Evolutionary conservation across 176 grass and related monocot species (phyloP).

Genomic region (Aegilops sharonensis): DNA sequence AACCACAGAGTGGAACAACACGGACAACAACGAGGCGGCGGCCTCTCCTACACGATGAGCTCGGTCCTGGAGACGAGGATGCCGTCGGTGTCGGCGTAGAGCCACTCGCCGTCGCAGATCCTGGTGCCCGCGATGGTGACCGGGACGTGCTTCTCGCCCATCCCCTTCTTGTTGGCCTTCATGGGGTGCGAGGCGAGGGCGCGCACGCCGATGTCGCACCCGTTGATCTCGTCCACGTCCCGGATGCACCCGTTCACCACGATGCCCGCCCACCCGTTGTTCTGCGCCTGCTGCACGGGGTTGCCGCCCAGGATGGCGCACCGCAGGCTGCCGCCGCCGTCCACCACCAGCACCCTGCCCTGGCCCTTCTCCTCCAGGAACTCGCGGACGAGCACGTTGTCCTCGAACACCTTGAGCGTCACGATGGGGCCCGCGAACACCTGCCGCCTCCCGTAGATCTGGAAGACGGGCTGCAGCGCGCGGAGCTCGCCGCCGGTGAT

Average conservation of each 20-base stretch:
- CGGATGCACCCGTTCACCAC: conserved; percentile 86
- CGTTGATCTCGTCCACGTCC: conserved; percentile 88
- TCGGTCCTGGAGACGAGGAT: conserved; percentile 64
- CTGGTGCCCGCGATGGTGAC: conserved; percentile 58
- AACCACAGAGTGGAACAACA: background rate
- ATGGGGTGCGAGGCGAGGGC: conserved; percentile 70
- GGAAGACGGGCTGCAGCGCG: conserved; percentile 68
- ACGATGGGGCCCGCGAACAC: conserved; percentile 71
- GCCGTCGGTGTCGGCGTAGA: conserved; percentile 68
- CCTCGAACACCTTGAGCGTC: conserved; percentile 88
- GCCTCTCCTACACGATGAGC: conserved; percentile 35
- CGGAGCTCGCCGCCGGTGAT: conserved; percentile 68
- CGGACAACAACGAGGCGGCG: background rate
- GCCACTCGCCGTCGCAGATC: conserved; percentile 75
- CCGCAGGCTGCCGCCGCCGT: conserved; percentile 75
- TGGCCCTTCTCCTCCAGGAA: conserved; percentile 76
- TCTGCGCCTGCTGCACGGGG: conserved; percentile 79
- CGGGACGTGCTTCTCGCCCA: conserved; percentile 65
- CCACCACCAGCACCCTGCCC: conserved; percentile 67
- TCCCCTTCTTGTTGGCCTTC: conserved; percentile 86
- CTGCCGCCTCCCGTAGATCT: conserved; percentile 66
- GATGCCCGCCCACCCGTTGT: conserved; percentile 83
- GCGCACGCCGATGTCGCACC: conserved; percentile 78
- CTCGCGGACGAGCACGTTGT: conserved; percentile 79
- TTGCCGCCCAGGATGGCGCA: conserved; percentile 82